Conservation (phyloP, 2,329 filamentous ascomycete genomes). For the Lachnellula hyalina region DNA sequence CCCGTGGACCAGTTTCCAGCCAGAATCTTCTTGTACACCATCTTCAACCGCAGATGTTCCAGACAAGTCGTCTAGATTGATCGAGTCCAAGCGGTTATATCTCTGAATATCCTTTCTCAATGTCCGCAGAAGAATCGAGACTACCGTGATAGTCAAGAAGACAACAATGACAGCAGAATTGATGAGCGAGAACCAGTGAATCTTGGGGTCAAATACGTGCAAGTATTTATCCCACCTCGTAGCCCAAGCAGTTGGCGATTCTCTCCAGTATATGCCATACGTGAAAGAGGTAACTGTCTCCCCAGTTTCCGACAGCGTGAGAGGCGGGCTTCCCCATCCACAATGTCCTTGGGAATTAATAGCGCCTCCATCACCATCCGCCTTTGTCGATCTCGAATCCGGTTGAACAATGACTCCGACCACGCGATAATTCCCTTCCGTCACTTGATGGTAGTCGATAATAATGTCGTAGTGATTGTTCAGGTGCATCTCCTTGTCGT, state of each 20-base stretch:
- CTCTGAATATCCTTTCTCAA: constrained; percentile 92
- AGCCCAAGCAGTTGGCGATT: constrained; percentile 83
- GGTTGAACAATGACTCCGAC: constrained; percentile 90
- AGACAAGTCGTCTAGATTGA: constrained; percentile 83
- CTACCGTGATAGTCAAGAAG: constrained; percentile 84
- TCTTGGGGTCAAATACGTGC: constrained; percentile 94
- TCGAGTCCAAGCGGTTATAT: constrained; percentile 90
- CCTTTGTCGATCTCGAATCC: constrained; percentile 59
- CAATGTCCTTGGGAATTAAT: constrained; percentile 48
- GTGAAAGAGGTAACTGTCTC: constrained; percentile 74
- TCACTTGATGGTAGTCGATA: constrained; percentile 85
- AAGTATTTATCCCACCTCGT: constrained; percentile 99
- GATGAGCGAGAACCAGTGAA: constrained; percentile 98
- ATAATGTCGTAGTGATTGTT: constrained; percentile 96
- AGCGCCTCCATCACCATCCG: constrained; percentile 44
- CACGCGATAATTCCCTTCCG: constrained; percentile 68
- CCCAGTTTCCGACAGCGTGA: constrained; percentile 60
- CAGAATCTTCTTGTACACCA: constrained; percentile 93
- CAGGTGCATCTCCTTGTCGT: constrained; percentile 54
- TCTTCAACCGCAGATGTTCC: constrained; percentile 77
- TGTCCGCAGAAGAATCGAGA: constrained; percentile 83
- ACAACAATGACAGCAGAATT: constrained; percentile 94
- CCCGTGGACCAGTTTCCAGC: constrained; percentile 97
- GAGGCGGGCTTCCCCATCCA: constrained; percentile 46
- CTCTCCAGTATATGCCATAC: constrained; percentile 86